These are phyloP conservation scores for Chlamydomonas sp. DNA, from an alignment of 139 green algal genomes.

Conservation along the genomic window DNA sequence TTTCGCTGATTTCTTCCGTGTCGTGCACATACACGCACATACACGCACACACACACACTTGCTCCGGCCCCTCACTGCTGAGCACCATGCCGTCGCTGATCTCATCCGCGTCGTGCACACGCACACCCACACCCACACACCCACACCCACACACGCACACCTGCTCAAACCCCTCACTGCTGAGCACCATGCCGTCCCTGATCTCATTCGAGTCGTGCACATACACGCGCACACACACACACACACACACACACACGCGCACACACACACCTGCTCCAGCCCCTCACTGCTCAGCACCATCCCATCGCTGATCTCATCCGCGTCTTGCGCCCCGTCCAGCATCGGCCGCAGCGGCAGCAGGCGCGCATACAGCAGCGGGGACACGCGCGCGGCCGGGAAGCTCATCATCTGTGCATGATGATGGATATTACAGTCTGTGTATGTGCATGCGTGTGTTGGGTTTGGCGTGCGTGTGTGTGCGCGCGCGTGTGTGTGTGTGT, in stretches of 20 bases:
- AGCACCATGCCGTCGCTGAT: slow-evolving; percentile 3
- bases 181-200: slow-evolving; percentile 28
- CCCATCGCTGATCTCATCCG: background rate
- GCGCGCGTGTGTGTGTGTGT: background rate
- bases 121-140: background rate
- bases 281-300: too few relatives aligned
- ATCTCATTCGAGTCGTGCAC: too few relatives aligned
- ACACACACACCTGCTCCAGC: too few relatives aligned
- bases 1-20: background rate
- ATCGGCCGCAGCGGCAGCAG: slow-evolving; percentile 44
- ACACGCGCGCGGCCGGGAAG: slow-evolving; percentile 35
- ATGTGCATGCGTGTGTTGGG: background rate
- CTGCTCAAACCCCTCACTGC: slow-evolving; percentile 33
- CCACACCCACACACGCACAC: background rate
- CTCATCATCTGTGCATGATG: slow-evolving; percentile 38
- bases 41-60: too few relatives aligned
- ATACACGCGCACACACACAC: too few relatives aligned
- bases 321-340: slow-evolving; percentile 5
- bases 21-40: background rate
- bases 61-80: too few relatives aligned
- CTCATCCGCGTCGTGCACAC: background rate
- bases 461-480: background rate
- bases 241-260: too few relatives aligned
- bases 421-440: background rate
- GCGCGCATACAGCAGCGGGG: slow-evolving; percentile 57